These are phyloP conservation scores for Trypanosomatidae sp. DNA, from an alignment of 208 protist genomes.

Conservation along the genomic window DNA sequence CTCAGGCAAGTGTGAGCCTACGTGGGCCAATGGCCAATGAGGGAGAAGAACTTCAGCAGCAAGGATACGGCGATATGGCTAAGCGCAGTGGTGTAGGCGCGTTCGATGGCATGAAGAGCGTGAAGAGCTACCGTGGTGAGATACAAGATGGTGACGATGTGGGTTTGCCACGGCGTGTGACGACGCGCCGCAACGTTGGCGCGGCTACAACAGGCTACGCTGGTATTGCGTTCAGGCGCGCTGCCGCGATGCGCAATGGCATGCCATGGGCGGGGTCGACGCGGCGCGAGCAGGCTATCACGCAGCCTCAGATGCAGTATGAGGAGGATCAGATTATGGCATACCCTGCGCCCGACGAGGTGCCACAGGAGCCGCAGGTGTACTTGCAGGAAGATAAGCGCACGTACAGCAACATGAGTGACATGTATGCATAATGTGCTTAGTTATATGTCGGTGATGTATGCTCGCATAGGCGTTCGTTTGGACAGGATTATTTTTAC, in stretches of 20 bases:
- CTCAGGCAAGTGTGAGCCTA: constrained; percentile 27
- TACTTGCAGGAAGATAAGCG: constrained; percentile 27
- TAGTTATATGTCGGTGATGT: too few relatives aligned
- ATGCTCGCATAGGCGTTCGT: too few relatives aligned
- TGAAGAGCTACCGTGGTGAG: constrained; percentile 29
- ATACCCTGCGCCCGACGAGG: constrained; percentile 5
- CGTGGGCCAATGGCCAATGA: constrained; percentile 14
- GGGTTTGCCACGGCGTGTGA: constrained; percentile 41
- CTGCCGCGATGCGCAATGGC: constrained; percentile 34
- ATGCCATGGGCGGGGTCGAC: constrained; percentile 8
- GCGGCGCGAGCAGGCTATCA: not conserved
- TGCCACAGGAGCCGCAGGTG: constrained; percentile 16
- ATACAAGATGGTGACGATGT: constrained; percentile 40
- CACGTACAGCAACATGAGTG: constrained; percentile 33
- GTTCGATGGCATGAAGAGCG: constrained; percentile 26
- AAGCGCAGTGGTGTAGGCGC: constrained; percentile 13
- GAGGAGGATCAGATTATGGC: constrained; percentile 2
- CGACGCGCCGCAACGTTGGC: constrained; percentile 15
- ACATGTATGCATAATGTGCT: too few relatives aligned
- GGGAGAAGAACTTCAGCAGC: constrained; percentile 19
- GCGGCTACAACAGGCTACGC: constrained; percentile 37
- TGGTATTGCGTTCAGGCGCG: constrained; percentile 49
- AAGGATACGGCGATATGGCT: constrained; percentile 68
- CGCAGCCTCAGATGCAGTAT: constrained; percentile 3
- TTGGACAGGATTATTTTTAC: too few relatives aligned